Percentiles rank a stretch among this genome's conserved stretches.
phyloP scores from a whole-genome alignment of 352 stramenopile species.

The Globisporangium sylvaticum region DNA sequence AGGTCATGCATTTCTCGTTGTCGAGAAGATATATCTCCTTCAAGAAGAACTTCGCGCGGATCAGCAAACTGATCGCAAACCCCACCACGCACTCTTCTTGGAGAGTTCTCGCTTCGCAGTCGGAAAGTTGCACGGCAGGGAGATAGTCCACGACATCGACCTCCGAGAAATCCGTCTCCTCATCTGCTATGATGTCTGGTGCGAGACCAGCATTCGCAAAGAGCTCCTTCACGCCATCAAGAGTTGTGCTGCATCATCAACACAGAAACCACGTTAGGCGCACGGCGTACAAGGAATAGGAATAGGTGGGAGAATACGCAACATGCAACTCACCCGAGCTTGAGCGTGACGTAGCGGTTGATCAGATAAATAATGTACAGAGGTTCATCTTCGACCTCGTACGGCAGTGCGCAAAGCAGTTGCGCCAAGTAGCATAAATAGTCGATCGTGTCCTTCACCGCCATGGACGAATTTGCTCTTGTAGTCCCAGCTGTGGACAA shows the following conservation, averaged over 20 bases:
- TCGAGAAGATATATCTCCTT: constrained; percentile 66
- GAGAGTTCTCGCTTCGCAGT: constrained; percentile 12
- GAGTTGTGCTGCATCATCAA: constrained; percentile 29
- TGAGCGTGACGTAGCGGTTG: constrained; percentile 78
- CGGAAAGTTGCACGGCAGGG: constrained; percentile 14
- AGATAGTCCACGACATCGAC: constrained; percentile 37
- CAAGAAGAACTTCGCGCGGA: constrained; percentile 72
- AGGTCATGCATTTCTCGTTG: constrained; percentile 81
- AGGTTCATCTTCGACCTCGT: constrained; percentile 78
- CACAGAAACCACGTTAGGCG: background rate
- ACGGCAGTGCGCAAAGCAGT: constrained; percentile 66
- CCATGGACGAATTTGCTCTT: background rate
- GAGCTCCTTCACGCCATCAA: constrained; percentile 50
- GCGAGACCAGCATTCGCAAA: constrained; percentile 40
- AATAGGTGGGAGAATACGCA: background rate
- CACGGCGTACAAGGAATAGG: background rate
- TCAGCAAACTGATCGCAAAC: constrained; percentile 62
- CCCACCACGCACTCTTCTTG: constrained; percentile 25
- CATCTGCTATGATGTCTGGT: constrained; percentile 39
- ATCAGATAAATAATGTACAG: constrained; percentile 87
- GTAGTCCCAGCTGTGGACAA: constrained; percentile 22
- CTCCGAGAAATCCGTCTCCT: constrained; percentile 36
- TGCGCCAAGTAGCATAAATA: constrained; percentile 78
- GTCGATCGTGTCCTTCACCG: constrained; percentile 31
- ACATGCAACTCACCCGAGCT: constrained; percentile 55